Evolutionary conservation across 2,329 filamentous ascomycete genomes (phyloP).

Genomic region (Sclerotiophoma versabilis): DNA sequence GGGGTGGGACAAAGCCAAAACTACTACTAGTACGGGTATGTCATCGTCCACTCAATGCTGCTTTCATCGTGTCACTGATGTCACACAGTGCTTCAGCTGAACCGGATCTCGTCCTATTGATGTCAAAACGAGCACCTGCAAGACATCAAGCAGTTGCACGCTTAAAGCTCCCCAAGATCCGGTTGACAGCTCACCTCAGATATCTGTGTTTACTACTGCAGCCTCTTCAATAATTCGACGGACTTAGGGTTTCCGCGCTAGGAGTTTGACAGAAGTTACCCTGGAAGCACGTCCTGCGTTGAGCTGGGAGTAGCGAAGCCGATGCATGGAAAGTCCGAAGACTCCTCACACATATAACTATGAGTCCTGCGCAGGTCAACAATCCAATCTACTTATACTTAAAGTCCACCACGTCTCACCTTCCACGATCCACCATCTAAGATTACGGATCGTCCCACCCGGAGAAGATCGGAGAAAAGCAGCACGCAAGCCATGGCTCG

Average conservation of each 20-base stretch:
- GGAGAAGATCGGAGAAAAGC: not conserved
- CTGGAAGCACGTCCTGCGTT: not conserved
- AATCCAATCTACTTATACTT: not conserved
- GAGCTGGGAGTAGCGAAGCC: constrained; percentile 9
- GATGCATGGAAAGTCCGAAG: constrained; percentile 7
- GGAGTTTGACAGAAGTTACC: not conserved
- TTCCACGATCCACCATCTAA: not conserved
- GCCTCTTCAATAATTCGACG: not conserved
- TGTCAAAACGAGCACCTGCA: not conserved
- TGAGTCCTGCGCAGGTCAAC: not conserved
- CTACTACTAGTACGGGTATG: not conserved
- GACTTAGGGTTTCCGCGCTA: constrained; percentile 1
- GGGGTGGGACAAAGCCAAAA: not conserved
- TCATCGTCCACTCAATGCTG: not conserved
- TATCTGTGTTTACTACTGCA: not conserved
- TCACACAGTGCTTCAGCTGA: not conserved
- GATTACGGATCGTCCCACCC: not conserved
- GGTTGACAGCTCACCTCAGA: constrained; percentile 10
- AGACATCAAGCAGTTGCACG: constrained; percentile 1
- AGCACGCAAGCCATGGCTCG: not conserved
- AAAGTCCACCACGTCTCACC: not conserved
- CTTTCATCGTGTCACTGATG: not conserved
- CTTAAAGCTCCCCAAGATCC: not conserved
- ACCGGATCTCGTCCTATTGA: not conserved
- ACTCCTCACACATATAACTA: constrained; percentile 5